phyloP scores from a whole-genome alignment of 805 yeast genomes.

The Candida chilensis region DNA sequence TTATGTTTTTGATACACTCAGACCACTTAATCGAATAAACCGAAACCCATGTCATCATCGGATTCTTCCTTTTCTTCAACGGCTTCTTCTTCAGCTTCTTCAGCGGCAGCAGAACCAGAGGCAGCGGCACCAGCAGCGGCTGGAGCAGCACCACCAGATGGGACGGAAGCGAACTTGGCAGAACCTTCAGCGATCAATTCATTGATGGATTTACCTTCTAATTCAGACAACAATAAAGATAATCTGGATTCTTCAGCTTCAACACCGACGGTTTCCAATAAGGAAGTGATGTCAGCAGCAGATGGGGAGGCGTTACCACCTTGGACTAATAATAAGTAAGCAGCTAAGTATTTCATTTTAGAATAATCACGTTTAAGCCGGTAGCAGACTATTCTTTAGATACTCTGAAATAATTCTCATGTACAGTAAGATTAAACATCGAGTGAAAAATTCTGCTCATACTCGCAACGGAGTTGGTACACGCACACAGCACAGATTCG shows the following conservation, averaged over 20 bases:
- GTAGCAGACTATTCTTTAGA: conserved; percentile 32
- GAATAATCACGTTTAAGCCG: conserved; percentile 36
- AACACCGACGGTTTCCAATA: conserved; percentile 68
- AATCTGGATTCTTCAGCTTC: conserved; percentile 77
- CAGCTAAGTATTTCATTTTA: conserved; percentile 84
- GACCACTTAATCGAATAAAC: conserved; percentile 85
- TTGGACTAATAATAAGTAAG: conserved; percentile 82
- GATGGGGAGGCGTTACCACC: conserved; percentile 83
- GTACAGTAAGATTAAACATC: too few relatives aligned
- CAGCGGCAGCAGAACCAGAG: conserved; percentile 57
- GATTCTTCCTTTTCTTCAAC: conserved; percentile 48
- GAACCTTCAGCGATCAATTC: conserved; percentile 76
- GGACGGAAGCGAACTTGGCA: conserved; percentile 73
- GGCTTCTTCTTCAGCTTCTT: conserved; percentile 46
- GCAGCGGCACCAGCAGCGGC: conserved; percentile 43
- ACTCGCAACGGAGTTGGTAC: too few relatives aligned
- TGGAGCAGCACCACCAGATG: conserved; percentile 75
- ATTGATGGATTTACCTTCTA: conserved; percentile 68
- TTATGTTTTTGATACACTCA: too few relatives aligned
- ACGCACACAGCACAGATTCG: too few relatives aligned
- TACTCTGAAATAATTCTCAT: background rate
- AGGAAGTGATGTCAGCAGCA: conserved; percentile 64
- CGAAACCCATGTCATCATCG: conserved; percentile 91
- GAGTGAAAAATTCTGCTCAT: too few relatives aligned
- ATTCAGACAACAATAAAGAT: conserved; percentile 59